Percentiles rank a stretch among this genome's conserved stretches.
Conservation (phyloP, 108 stramenopile species). For the Pseudonitzschia multiseries region DNA sequence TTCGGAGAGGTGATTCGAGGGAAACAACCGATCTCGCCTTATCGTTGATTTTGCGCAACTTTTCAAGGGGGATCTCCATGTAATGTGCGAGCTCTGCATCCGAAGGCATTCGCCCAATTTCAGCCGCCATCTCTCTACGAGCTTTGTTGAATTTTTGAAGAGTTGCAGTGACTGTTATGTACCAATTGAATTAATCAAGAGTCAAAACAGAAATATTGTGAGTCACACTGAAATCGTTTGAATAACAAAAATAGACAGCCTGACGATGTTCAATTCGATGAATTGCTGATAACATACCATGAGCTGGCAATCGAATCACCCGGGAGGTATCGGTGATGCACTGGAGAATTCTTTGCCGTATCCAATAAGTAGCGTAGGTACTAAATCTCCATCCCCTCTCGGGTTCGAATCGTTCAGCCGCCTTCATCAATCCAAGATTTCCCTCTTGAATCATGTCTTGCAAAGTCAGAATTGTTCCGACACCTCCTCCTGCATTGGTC, state of each 20-base stretch:
- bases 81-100: conserved; percentile 71
- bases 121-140: conserved; percentile 44
- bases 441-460: conserved; percentile 94
- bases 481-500: conserved; percentile 49
- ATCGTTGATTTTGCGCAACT: conserved; percentile 57
- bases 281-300: conserved; percentile 43
- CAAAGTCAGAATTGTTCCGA: conserved; percentile 70
- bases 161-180: conserved; percentile 53
- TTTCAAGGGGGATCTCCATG: conserved; percentile 66
- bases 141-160: conserved; percentile 68
- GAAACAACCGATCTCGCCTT: conserved; percentile 57
- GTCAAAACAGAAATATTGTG: neutral
- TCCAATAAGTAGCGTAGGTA: conserved; percentile 95
- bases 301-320: conserved; percentile 87
- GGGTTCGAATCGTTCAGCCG: conserved; percentile 92
- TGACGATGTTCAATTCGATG: too few species aligned
- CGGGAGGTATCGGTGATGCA: conserved; percentile 80
- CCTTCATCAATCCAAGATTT: conserved; percentile 87
- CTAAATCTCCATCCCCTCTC: conserved; percentile 79
- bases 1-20: conserved; percentile 50
- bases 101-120: conserved; percentile 70
- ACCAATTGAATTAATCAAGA: neutral
- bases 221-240: neutral
- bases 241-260: too few species aligned
- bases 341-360: conserved; percentile 87